Evolutionary conservation across 1,139 yeast species (phyloP).

Genomic region (Yamadazyma mexicana): DNA sequence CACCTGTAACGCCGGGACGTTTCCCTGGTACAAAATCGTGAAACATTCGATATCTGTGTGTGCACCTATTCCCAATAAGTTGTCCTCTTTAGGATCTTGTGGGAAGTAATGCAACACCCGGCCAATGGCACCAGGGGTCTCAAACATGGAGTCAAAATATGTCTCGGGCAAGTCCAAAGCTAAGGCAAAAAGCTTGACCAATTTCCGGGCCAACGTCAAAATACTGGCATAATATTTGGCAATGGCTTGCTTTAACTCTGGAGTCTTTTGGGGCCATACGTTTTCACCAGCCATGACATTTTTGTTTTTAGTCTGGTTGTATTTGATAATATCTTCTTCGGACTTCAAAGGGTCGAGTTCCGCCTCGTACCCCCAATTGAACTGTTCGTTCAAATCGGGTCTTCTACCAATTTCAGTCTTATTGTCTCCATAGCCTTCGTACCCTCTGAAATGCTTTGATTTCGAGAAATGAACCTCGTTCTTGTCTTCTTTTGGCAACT

Average conservation of each 20-base stretch:
- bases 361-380: constrained; percentile 18
- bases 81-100: constrained; percentile 12
- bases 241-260: constrained; percentile 12
- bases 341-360: constrained; percentile 15
- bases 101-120: constrained; percentile 17
- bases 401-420: constrained; percentile 14
- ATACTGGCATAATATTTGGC: constrained; percentile 12
- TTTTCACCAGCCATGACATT: constrained; percentile 17
- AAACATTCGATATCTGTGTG: constrained; percentile 18
- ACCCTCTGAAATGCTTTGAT: constrained; percentile 16
- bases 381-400: constrained; percentile 18
- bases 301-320: constrained; percentile 7
- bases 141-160: constrained; percentile 14
- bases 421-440: constrained; percentile 18
- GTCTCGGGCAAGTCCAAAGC: constrained; percentile 15
- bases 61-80: constrained; percentile 17
- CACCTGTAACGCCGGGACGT: constrained; percentile 16
- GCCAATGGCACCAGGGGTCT: constrained; percentile 18
- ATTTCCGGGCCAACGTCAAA: constrained; percentile 13
- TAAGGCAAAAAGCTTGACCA: constrained; percentile 15
- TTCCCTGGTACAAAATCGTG: constrained; percentile 16
- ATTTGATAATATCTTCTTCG: constrained; percentile 11
- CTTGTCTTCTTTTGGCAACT: constrained; percentile 12
- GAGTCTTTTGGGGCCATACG: constrained; percentile 14
- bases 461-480: constrained; percentile 16